phyloP scores from a whole-genome alignment of 352 stramenopile genomes.

The Pythium sukuiense region DNA sequence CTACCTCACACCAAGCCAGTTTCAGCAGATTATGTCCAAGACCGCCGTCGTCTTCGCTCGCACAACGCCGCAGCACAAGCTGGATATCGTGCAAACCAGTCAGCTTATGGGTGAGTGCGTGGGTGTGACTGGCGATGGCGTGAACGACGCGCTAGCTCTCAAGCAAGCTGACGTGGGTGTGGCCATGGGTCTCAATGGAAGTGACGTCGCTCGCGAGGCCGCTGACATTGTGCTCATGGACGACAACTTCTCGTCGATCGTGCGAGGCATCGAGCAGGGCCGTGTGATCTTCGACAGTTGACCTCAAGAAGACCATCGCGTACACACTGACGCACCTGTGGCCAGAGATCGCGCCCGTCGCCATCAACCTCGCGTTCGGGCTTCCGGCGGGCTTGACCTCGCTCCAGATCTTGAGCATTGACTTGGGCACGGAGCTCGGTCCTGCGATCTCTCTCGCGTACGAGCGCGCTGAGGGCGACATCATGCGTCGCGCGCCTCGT shows the following conservation, averaged over 20 bases:
- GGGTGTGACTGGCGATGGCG: slow-evolving; percentile 78
- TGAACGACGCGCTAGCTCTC: slow-evolving; percentile 63
- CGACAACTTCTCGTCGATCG: slow-evolving; percentile 96
- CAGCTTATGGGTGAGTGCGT: slow-evolving; percentile 48
- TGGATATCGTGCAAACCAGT: slow-evolving; percentile 63
- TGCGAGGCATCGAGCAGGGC: slow-evolving; percentile 64
- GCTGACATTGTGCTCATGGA: slow-evolving; percentile 95
- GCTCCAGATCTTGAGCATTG: slow-evolving; percentile 89
- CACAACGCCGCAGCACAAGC: slow-evolving; percentile 90
- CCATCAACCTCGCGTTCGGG: slow-evolving; percentile 77
- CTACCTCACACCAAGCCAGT: slow-evolving; percentile 32
- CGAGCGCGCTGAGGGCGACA: slow-evolving; percentile 73
- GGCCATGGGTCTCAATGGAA: slow-evolving; percentile 95
- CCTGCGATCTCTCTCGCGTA: slow-evolving; percentile 90
- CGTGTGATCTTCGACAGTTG: slow-evolving; percentile 74
- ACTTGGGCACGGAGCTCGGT: slow-evolving; percentile 88
- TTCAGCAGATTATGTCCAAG: slow-evolving; percentile 34
- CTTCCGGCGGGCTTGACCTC: slow-evolving; percentile 82
- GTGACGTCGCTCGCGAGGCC: slow-evolving; percentile 92
- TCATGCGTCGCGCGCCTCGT: slow-evolving; percentile 74
- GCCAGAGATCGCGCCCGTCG: slow-evolving; percentile 67
- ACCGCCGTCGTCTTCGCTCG: slow-evolving; percentile 93
- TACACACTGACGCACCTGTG: slow-evolving; percentile 91
- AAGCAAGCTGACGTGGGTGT: slow-evolving; percentile 94
- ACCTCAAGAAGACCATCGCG: slow-evolving; percentile 92